These are phyloP conservation scores for Forsythia suspensa DNA, from an alignment of 257 asterid species.

Conservation along the genomic window DNA sequence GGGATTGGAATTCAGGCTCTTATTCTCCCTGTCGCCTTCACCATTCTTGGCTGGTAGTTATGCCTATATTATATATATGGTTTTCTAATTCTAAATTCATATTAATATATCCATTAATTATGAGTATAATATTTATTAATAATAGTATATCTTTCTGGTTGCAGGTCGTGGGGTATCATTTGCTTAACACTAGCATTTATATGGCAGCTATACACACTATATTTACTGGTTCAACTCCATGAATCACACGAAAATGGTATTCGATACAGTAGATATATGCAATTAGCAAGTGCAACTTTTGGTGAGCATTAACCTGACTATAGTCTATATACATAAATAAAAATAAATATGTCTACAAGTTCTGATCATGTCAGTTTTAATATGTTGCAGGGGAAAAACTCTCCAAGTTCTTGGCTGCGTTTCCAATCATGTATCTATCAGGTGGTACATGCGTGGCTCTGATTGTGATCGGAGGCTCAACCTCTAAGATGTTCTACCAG, in stretches of 20 bases:
- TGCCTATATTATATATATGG: too few species aligned
- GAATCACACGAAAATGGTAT: constrained; percentile 71
- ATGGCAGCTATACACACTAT: constrained; percentile 88
- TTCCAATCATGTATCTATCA: constrained; percentile 75
- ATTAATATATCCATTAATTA: too few species aligned
- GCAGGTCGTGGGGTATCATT: constrained; percentile 54
- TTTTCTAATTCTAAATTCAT: too few species aligned
- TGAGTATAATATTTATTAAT: too few species aligned
- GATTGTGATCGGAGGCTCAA: constrained; percentile 80
- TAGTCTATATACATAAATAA: too few species aligned
- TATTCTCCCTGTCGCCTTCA: constrained; percentile 54
- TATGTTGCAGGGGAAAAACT: constrained; percentile 5
- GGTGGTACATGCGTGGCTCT: constrained; percentile 82
- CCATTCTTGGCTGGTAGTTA: constrained; percentile 51
- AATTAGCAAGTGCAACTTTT: constrained; percentile 70
- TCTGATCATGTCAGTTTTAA: too few species aligned
- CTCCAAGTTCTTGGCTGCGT: constrained; percentile 42
- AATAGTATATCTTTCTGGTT: not conserved
- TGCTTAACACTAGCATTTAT: constrained; percentile 57
- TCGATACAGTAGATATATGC: constrained; percentile 90
- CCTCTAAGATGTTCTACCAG: constrained; percentile 56
- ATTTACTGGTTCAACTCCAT: constrained; percentile 76
- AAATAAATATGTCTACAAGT: too few species aligned
- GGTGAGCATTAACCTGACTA: constrained; percentile 30
- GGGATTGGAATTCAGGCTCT: constrained; percentile 62